These are phyloP conservation scores for Citrus sp. DNA, from an alignment of 345 rosid species.

Conservation along the genomic window DNA sequence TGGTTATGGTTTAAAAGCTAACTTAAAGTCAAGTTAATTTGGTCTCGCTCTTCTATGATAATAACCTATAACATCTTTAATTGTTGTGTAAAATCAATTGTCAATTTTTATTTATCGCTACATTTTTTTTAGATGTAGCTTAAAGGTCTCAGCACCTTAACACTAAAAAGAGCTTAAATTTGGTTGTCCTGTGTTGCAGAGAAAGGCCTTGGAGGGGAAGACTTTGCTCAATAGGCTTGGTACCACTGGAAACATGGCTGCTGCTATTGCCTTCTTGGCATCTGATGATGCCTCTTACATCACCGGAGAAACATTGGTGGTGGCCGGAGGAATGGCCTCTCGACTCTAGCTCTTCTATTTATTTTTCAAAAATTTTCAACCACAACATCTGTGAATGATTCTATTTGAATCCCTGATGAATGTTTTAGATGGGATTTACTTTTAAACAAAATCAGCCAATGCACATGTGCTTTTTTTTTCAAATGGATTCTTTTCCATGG, in stretches of 20 bases:
- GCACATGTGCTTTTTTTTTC: background rate
- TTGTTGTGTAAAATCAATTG: too few species aligned
- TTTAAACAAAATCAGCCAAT: background rate
- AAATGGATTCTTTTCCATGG: background rate
- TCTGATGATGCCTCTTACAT: conserved; percentile 75
- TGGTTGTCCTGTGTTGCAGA: conserved; percentile 28
- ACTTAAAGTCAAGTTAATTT: too few species aligned
- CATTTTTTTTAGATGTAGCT: too few species aligned
- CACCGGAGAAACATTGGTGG: conserved; percentile 77
- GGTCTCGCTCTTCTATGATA: accelerated
- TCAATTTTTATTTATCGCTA: too few species aligned
- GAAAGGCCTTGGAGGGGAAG: conserved; percentile 40
- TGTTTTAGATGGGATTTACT: background rate
- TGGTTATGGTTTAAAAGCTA: too few species aligned
- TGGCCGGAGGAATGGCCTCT: conserved; percentile 78
- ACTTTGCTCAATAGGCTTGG: conserved; percentile 71
- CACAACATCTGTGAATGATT: too few species aligned
- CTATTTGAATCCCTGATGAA: too few species aligned
- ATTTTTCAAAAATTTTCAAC: background rate
- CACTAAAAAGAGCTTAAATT: background rate
- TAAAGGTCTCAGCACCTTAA: too few species aligned
- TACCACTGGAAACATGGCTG: conserved; percentile 69
- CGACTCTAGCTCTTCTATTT: conserved; percentile 43
- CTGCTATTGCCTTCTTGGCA: conserved; percentile 70
- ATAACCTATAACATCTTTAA: too few species aligned